phyloP scores from a whole-genome alignment of 1,284 basidiomycete genomes.

The Mycosarcoma mackinlayi region DNA sequence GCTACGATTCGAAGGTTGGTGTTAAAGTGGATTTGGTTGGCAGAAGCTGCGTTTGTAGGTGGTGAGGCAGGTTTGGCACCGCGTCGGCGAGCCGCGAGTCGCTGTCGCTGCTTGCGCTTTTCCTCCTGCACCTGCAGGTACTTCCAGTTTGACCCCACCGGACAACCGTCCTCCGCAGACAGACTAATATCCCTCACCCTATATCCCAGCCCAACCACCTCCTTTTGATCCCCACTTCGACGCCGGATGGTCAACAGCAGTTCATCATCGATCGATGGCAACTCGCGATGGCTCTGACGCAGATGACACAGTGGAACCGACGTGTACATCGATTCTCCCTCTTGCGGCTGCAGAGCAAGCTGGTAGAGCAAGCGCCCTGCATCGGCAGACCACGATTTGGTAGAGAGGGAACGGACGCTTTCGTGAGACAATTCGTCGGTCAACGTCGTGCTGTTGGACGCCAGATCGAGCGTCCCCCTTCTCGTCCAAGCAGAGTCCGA shows the following conservation, averaged over 20 bases:
- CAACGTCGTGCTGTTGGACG: background rate
- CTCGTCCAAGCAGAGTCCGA: conserved; percentile 13
- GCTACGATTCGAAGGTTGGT: background rate
- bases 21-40: background rate
- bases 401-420: conserved; percentile 9
- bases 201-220: conserved; percentile 11
- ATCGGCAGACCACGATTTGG: conserved; percentile 14
- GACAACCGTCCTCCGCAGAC: conserved; percentile 12
- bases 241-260: conserved; percentile 7
- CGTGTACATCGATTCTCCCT: conserved; percentile 2
- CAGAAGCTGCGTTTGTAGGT: background rate
- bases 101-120: conserved; percentile 7
- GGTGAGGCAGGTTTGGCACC: background rate
- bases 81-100: conserved; percentile 11
- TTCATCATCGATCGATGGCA: conserved; percentile 25
- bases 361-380: too few species aligned
- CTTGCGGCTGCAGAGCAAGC: background rate
- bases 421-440: background rate
- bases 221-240: too few species aligned
- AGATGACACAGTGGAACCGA: conserved; percentile 27
- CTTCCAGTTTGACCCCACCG: conserved; percentile 3
- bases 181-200: conserved; percentile 31
- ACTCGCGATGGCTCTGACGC: conserved; percentile 13
- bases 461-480: conserved; percentile 11
- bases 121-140: background rate